Conservation (phyloP, 2,329 filamentous ascomycete species). For the Penicillium rolfsii region DNA sequence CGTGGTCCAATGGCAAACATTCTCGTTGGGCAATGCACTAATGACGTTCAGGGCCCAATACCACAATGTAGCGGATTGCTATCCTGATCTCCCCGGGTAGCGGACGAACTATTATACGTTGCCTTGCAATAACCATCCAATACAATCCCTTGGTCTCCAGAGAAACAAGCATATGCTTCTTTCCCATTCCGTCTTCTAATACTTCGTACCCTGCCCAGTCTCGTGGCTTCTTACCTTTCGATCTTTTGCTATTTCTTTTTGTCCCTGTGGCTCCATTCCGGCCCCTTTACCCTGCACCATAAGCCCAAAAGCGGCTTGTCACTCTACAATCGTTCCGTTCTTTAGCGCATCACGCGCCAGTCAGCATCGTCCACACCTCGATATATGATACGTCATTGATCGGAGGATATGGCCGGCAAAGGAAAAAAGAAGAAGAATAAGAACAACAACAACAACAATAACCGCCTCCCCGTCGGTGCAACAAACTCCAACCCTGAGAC, state of each 20-base stretch:
- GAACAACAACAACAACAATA: constrained; percentile 36
- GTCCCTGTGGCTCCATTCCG: constrained; percentile 28
- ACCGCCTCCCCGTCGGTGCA: constrained; percentile 34
- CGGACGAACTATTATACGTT: constrained; percentile 40
- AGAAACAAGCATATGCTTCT: constrained; percentile 36
- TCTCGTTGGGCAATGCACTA: constrained; percentile 38
- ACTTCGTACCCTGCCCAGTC: constrained; percentile 29
- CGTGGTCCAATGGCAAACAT: constrained; percentile 47
- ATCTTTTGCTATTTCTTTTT: constrained; percentile 30
- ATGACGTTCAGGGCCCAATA: constrained; percentile 39
- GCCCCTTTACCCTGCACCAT: constrained; percentile 28
- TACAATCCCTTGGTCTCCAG: constrained; percentile 32
- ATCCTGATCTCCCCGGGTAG: constrained; percentile 33
- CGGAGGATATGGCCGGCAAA: constrained; percentile 41
- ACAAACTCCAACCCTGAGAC: constrained; percentile 30
- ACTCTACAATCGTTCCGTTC: constrained; percentile 32
- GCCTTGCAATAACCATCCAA: constrained; percentile 39
- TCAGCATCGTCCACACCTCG: constrained; percentile 26
- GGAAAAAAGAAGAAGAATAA: constrained; percentile 44
- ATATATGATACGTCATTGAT: constrained; percentile 38
- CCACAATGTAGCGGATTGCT: constrained; percentile 34
- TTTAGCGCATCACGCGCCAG: constrained; percentile 27
- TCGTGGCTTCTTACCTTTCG: constrained; percentile 21
- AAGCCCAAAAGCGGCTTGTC: constrained; percentile 33
- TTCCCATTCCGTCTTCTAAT: constrained; percentile 35